Conservation (phyloP, 208 protist genomes). For the Trypanosomatidae sp. region DNA sequence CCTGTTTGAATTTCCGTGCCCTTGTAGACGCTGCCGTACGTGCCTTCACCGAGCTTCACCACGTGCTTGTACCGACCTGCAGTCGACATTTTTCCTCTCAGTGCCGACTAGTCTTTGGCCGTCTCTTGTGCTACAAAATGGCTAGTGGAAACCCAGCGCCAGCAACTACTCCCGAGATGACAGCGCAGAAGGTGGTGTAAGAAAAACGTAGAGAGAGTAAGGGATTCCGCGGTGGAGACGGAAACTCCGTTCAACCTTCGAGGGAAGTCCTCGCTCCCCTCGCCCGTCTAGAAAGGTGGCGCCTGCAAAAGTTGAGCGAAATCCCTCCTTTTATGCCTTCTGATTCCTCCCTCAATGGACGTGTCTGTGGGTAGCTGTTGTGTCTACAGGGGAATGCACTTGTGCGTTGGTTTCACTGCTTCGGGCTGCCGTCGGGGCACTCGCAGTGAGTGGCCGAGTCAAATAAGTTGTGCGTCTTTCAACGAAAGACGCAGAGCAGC, state of each 20-base stretch:
- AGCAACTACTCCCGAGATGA: not conserved
- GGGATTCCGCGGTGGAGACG: not conserved
- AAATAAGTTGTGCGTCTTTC: not conserved
- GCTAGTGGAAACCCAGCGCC: not conserved
- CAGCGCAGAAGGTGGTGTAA: not conserved
- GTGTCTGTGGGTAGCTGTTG: not conserved
- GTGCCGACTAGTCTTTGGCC: not conserved
- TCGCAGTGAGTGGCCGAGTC: not conserved
- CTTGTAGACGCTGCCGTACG: constrained; percentile 98
- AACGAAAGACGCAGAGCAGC: not conserved
- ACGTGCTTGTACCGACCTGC: constrained; percentile 88
- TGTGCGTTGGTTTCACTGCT: not conserved
- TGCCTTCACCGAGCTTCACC: constrained; percentile 97
- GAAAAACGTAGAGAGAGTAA: not conserved
- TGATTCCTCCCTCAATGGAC: not conserved
- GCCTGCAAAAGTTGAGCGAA: not conserved
- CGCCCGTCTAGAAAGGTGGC: not conserved
- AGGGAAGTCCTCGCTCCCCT: not conserved
- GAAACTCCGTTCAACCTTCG: not conserved
- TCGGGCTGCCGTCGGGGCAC: not conserved
- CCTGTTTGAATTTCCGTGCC: constrained; percentile 83
- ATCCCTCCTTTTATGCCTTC: not conserved
- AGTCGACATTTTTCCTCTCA: constrained; percentile 52
- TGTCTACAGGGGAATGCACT: not conserved
- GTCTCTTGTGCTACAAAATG: not conserved